These are phyloP conservation scores for Rhodomyrtus tomentosa DNA, from an alignment of 345 rosid genomes.

Conservation along the genomic window DNA sequence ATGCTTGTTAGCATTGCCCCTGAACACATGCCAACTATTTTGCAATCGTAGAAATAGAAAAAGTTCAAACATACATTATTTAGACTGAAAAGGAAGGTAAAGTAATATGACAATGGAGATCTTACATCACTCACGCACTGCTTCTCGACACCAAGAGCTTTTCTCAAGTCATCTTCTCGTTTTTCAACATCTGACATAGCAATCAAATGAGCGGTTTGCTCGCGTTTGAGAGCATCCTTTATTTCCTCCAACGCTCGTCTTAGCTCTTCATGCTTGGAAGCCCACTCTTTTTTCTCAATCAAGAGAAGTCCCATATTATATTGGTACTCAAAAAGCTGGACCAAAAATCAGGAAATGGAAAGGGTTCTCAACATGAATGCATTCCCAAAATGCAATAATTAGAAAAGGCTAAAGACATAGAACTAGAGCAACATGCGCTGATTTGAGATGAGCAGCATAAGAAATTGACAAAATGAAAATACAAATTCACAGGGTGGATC, in stretches of 20 bases:
- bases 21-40: background rate
- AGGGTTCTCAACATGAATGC: background rate
- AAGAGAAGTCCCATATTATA: constrained; percentile 91
- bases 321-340: constrained; percentile 87
- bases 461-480: background rate
- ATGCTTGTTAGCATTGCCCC: background rate
- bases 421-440: background rate
- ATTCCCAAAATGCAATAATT: background rate
- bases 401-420: background rate
- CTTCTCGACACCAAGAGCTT: constrained; percentile 87
- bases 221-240: constrained; percentile 54
- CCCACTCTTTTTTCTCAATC: constrained; percentile 89
- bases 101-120: background rate
- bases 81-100: background rate
- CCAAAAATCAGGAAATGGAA: background rate
- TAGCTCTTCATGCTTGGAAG: constrained; percentile 55
- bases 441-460: background rate
- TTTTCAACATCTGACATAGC: constrained; percentile 72
- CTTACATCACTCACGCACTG: constrained; percentile 89
- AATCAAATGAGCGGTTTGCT: constrained; percentile 59
- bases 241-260: constrained; percentile 41
- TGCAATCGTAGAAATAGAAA: background rate
- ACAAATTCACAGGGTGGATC: background rate
- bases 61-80: background rate
- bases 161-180: constrained; percentile 73